Percentiles rank a stretch among this genome's conserved stretches.
These are phyloP conservation scores for Aspergillus nanangensis DNA, from an alignment of 495 filamentous ascomycete species.

Conservation along the genomic window DNA sequence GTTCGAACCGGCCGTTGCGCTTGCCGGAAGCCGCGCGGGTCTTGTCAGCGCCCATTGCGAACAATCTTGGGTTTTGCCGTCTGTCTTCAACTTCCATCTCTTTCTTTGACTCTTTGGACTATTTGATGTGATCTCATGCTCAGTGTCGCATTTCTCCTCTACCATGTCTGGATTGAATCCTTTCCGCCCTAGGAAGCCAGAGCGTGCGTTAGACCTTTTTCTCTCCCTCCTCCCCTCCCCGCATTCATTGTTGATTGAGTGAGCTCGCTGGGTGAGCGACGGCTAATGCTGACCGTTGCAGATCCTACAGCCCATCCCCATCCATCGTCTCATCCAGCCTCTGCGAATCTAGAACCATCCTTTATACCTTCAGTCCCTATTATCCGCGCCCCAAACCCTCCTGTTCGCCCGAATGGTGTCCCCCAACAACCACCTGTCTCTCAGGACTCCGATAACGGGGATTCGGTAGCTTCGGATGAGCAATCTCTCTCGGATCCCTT, in stretches of 20 bases:
- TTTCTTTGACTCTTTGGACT: conserved; percentile 9
- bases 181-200: conserved; percentile 45
- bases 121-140: conserved; percentile 21
- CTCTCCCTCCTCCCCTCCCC: too few species aligned
- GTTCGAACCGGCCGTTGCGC: conserved; percentile 15
- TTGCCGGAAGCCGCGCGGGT: conserved; percentile 24
- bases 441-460: conserved; percentile 1
- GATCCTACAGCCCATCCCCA: conserved; percentile 11
- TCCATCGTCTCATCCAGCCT: conserved; percentile 5
- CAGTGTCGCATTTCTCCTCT: conserved; percentile 26
- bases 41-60: conserved; percentile 21
- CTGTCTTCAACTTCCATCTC: conserved; percentile 12
- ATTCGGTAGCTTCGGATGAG: conserved; percentile 9
- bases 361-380: conserved; percentile 1
- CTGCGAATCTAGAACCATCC: background rate
- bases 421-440: background rate
- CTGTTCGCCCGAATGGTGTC: conserved; percentile 4
- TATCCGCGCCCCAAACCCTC: conserved; percentile 1
- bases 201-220: conserved; percentile 28
- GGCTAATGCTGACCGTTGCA: conserved; percentile 10
- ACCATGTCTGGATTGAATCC: conserved; percentile 56
- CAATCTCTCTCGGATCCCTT: conserved; percentile 10
- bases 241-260: conserved; percentile 2
- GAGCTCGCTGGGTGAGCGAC: conserved; percentile 1
- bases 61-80: background rate